Percentiles rank a stretch among this genome's conserved stretches.
These are phyloP conservation scores for Neocatenulostroma microsporum DNA, from an alignment of 2,329 filamentous ascomycete genomes.

Conservation along the genomic window DNA sequence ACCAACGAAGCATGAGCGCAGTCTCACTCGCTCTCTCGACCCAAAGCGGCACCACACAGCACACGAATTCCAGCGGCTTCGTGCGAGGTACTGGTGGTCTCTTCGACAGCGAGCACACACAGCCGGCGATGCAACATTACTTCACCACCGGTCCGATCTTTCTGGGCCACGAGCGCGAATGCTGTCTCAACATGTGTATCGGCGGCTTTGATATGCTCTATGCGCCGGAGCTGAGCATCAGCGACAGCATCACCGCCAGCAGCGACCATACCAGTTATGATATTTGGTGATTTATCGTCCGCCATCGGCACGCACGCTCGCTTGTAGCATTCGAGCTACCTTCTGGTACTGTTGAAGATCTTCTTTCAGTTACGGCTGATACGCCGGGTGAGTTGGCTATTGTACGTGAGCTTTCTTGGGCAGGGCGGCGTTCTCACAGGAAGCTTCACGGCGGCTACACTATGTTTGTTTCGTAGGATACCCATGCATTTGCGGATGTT, in stretches of 20 bases:
- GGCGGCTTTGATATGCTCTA: neutral
- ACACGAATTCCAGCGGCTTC: conserved; percentile 1
- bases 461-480: too few species aligned
- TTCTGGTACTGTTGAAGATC: too few species aligned
- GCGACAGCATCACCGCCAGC: conserved; percentile 1
- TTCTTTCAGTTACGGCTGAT: too few species aligned
- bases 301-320: too few species aligned
- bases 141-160: conserved; percentile 1
- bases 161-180: neutral
- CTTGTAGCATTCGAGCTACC: too few species aligned
- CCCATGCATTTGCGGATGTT: too few species aligned
- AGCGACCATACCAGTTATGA: neutral
- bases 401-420: too few species aligned
- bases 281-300: conserved; percentile 4
- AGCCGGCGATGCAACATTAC: neutral
- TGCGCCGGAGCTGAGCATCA: conserved; percentile 1
- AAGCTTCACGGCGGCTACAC: too few species aligned
- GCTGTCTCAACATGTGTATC: neutral
- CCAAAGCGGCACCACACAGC: neutral
- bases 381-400: too few species aligned
- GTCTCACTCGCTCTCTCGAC: neutral
- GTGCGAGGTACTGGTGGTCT: neutral
- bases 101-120: neutral
- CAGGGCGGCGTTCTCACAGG: too few species aligned
- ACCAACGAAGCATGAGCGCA: conserved; percentile 1